A percentile compares a stretch with the other conserved stretches of the same genome.
Conservation (phyloP, 2,329 filamentous ascomycete genomes). For the Scedosporium apiospermum region DNA sequence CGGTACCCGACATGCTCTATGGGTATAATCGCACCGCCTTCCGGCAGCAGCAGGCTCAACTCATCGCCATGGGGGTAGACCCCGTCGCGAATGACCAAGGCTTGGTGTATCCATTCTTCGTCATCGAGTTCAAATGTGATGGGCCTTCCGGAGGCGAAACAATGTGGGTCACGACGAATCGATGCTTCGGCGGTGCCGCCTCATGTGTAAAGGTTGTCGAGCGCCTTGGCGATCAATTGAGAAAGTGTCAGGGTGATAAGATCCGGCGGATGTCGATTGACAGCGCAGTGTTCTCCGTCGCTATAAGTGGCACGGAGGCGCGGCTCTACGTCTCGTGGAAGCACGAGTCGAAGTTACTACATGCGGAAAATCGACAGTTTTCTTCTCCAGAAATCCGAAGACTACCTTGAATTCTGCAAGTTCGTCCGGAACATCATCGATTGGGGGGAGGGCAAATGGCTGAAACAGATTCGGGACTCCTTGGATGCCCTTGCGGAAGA, state of each 20-base stretch:
- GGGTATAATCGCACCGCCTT: background rate
- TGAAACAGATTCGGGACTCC: constrained; percentile 16
- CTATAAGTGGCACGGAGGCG: constrained; percentile 22
- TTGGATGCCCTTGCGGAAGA: constrained; percentile 10
- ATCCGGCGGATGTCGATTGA: constrained; percentile 14
- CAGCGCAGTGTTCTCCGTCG: constrained; percentile 21
- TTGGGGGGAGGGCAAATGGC: constrained; percentile 19
- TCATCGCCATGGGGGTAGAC: background rate
- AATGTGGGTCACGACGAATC: constrained; percentile 25
- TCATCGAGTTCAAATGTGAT: constrained; percentile 11
- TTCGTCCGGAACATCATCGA: constrained; percentile 25
- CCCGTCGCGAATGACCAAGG: background rate
- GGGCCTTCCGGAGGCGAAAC: constrained; percentile 12
- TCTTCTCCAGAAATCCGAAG: constrained; percentile 16
- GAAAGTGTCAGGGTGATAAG: constrained; percentile 11
- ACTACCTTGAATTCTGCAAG: constrained; percentile 20
- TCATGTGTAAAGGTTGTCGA: constrained; percentile 21
- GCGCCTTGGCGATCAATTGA: constrained; percentile 12
- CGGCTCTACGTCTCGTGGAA: constrained; percentile 25
- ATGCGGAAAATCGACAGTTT: constrained; percentile 19
- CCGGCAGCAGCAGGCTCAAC: background rate
- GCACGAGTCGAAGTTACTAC: constrained; percentile 20
- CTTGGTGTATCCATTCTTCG: background rate
- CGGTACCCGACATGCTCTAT: background rate
- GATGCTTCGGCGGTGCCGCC: constrained; percentile 21